These are phyloP conservation scores for Halophytophthora polymorphica DNA, from an alignment of 352 stramenopile genomes.

Conservation along the genomic window DNA sequence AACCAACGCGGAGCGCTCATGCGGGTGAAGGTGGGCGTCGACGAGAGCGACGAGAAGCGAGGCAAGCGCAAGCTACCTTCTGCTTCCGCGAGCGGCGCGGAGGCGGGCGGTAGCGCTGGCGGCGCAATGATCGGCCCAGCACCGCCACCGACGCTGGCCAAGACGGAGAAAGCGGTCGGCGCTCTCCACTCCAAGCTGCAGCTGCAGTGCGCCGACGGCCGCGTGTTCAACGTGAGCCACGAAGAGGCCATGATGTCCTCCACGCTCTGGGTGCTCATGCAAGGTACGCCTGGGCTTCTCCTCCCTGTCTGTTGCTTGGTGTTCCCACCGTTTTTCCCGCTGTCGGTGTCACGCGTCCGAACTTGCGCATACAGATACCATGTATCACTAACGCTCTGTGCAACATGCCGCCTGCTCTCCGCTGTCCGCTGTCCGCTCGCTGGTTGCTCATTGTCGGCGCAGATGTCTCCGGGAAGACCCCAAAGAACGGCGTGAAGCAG, in stretches of 20 bases:
- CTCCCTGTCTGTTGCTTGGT: background rate
- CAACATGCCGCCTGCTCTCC: no score
- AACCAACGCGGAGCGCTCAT: conserved; percentile 17
- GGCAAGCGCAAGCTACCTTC: conserved; percentile 25
- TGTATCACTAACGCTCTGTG: conserved; percentile 5
- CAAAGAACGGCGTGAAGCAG: conserved; percentile 52
- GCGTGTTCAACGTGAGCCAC: conserved; percentile 71
- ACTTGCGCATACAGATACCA: background rate
- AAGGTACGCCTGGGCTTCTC: conserved; percentile 25
- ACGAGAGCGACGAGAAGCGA: conserved; percentile 30
- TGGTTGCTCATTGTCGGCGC: conserved; percentile 2
- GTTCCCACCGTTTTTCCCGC: background rate
- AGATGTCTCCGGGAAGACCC: conserved; percentile 53
- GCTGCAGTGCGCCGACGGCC: conserved; percentile 69
- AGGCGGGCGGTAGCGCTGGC: no score
- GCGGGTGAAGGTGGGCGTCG: conserved; percentile 26
- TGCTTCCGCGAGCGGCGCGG: no score
- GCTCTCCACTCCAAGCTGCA: conserved; percentile 56
- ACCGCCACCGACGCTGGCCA: conserved; percentile 5
- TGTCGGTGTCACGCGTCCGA: no score
- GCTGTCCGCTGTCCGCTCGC: no score
- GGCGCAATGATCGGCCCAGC: background rate
- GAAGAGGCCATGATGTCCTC: conserved; percentile 87
- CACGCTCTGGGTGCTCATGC: conserved; percentile 76
- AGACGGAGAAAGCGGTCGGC: conserved; percentile 10